phyloP scores from a whole-genome alignment of 805 yeast genomes.

The Hanseniaspora nectarophila region DNA sequence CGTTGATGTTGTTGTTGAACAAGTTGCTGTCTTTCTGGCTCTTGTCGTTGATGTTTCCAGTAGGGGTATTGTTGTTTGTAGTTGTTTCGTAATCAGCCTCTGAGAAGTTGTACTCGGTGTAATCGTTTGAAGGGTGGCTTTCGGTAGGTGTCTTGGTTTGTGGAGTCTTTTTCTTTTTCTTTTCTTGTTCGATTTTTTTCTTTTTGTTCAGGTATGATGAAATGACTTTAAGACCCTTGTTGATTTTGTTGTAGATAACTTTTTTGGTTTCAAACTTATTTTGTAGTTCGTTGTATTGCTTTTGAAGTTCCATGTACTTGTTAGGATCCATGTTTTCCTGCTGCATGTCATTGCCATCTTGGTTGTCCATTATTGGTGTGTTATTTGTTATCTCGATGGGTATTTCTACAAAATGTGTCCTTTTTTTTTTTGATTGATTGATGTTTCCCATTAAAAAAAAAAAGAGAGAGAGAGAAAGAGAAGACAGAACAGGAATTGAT shows the following conservation, averaged over 20 bases:
- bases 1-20: not conserved
- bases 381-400: too few species aligned
- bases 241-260: conserved; percentile 11
- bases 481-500: too few species aligned
- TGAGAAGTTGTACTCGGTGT: conserved; percentile 12
- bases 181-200: conserved; percentile 9
- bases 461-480: too few species aligned
- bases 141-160: not conserved
- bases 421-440: too few species aligned
- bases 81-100: conserved; percentile 14
- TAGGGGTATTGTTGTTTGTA: conserved; percentile 11
- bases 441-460: too few species aligned
- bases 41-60: not conserved
- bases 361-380: not conserved
- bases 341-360: too few species aligned
- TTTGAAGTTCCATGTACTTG: conserved; percentile 3
- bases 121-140: not conserved
- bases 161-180: not conserved
- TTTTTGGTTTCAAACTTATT: conserved; percentile 10
- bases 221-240: conserved; percentile 10
- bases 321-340: not conserved
- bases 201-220: conserved; percentile 13
- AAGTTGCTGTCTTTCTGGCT: not conserved
- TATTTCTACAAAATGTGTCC: too few species aligned
- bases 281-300: conserved; percentile 5